phyloP scores from a whole-genome alignment of 805 yeast species.

The Wickerhamomyces canadensis region DNA sequence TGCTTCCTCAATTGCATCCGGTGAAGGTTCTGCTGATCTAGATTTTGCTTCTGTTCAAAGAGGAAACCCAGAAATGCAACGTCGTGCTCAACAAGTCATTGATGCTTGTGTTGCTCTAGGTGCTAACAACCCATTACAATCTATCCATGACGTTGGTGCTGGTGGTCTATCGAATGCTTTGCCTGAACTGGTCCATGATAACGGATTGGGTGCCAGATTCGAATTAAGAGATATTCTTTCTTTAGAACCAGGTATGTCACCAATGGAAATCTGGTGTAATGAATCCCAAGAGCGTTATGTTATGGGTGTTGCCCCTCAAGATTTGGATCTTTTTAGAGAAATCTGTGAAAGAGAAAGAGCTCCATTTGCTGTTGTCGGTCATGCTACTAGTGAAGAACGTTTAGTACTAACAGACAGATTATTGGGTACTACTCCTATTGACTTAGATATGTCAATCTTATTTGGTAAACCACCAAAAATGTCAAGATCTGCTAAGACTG shows the following conservation, averaged over 20 bases:
- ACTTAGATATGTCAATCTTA: constrained; percentile 88
- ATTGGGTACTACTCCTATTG: constrained; percentile 82
- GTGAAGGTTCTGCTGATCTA: constrained; percentile 91
- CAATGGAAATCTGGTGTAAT: constrained; percentile 99
- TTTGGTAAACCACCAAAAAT: constrained; percentile 97
- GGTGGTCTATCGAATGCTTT: constrained; percentile 97
- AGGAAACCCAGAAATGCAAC: constrained; percentile 98
- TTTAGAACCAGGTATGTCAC: constrained; percentile 97
- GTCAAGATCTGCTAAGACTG: constrained; percentile 69
- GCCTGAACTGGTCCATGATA: constrained; percentile 96
- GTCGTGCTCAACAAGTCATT: constrained; percentile 97
- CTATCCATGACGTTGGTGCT: constrained; percentile 98
- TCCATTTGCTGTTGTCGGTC: constrained; percentile 92
- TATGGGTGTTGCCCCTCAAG: constrained; percentile 79
- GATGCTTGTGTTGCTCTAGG: constrained; percentile 90
- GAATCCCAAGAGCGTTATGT: constrained; percentile 99
- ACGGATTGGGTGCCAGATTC: constrained; percentile 88
- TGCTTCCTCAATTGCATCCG: constrained; percentile 93
- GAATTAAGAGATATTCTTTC: constrained; percentile 87
- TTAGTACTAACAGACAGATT: constrained; percentile 75
- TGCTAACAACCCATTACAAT: constrained; percentile 73
- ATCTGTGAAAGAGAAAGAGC: constrained; percentile 95
- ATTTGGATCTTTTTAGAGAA: constrained; percentile 62
- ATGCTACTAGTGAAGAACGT: constrained; percentile 83
- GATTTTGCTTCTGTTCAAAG: constrained; percentile 99